These are phyloP conservation scores for Senna tora DNA, from an alignment of 306 rosid genomes.

Conservation along the genomic window DNA sequence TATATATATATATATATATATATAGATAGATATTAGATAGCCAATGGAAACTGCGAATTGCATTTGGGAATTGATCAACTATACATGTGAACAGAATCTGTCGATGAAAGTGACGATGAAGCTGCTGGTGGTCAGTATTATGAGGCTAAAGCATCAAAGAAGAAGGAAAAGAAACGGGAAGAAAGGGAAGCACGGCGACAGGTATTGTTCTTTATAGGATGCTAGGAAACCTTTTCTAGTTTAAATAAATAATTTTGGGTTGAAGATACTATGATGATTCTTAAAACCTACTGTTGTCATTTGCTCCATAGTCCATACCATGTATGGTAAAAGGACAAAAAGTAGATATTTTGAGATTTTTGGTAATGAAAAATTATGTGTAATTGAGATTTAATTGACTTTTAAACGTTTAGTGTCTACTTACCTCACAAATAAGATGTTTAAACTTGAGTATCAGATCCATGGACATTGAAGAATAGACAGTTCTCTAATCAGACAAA, in stretches of 20 bases:
- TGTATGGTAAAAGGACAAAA: not conserved
- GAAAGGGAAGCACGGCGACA: conserved; percentile 92
- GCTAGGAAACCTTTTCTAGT: not conserved
- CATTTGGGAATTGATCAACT: conserved; percentile 34
- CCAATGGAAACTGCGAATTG: conserved; percentile 17
- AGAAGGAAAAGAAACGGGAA: conserved; percentile 83
- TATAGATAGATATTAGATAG: too few species aligned
- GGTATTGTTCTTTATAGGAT: conserved; percentile 41
- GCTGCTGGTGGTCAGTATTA: conserved; percentile 50
- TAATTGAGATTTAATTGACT: conserved; percentile 11
- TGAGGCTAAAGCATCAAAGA: conserved; percentile 66
- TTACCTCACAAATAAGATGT: conserved; percentile 9
- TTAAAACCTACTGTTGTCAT: conserved; percentile 18
- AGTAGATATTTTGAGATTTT: not conserved
- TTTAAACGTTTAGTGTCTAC: conserved; percentile 1
- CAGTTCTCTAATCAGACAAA: conserved; percentile 11
- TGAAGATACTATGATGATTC: conserved; percentile 17
- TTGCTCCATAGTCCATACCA: conserved; percentile 6
- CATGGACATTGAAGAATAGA: conserved; percentile 25
- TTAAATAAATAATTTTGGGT: not conserved
- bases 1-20: too few species aligned
- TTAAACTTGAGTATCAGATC: conserved; percentile 20
- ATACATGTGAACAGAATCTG: conserved; percentile 55
- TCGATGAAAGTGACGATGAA: conserved; percentile 82
- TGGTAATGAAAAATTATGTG: conserved; percentile 5